Base-by-base conservation (phyloP, 148 eudicot species). In the Amaranthus palmeri region DNA sequence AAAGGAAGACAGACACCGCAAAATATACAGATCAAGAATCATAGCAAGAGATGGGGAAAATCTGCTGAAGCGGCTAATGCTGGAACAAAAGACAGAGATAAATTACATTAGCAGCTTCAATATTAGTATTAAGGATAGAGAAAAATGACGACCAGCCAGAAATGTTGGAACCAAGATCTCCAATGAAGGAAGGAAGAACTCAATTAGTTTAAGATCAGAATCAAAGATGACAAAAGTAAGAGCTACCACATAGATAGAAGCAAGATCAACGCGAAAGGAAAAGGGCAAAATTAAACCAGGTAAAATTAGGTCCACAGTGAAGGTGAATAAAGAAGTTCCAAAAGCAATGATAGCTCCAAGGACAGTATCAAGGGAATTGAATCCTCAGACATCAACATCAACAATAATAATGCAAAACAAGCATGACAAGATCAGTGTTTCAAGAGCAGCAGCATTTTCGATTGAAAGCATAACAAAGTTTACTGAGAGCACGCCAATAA, bases 271-370 rank as follows among this genome's bases (percentile, higher is more conserved):
- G 48, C 62, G 52, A 69, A 82, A 77, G 48, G 79, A 61, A 74
- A 76, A 14, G 58, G 46, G 70, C 71, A 63, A 61, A 7, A 43
- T 36, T 25, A 77, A 79, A 53, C 72, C 75, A 13, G 67, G 25
- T 15, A 76, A 74, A 74, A 74, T 72, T n/a, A 78, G 80, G 57
- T 57, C 53, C 56, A 75, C 77, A 54, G 59, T 7, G 17, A 85
- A 69, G 76, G 77, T 68, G 64, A 83, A 87, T 48, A 87, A 74
- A 76, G 85, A 76, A 18, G 53, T 81, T 57, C 77, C 68, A 11
- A 84, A 63, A 76, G 69, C 74, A 76, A 64, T 67, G 18, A 79
- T 61, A 60, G 70, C 69, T 41, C 61, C 65, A 41, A 76, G 59
- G 57, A 77, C 64, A 62, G 61, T 61, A 51, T 60, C 74, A 68